Evolutionary conservation across 2,329 filamentous ascomycete genomes (phyloP), one percentile per base, ranked within the genome.

Genomic region (Colletotrichum shisoi): DNA sequence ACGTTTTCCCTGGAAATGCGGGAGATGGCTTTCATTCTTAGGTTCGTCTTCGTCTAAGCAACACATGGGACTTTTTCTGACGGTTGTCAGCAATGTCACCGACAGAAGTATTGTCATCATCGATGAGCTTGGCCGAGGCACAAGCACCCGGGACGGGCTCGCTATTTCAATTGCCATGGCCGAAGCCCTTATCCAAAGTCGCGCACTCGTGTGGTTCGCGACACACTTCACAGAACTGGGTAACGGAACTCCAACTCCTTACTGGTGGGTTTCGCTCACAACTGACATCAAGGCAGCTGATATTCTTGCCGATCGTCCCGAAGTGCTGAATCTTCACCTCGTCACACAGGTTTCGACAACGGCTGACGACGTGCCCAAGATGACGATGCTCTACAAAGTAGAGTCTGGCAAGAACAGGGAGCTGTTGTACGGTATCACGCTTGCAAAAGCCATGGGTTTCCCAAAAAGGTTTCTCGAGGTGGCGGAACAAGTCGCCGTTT

Each of bases 1-100:
- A 97, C 93, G 0, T 99, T 98, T 75, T 92, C 94, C 0, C 85
- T 93, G 0, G 95, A 99, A 77, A 98, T 99, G 95, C 86, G 92
- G 48, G 95, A 98, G 73, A 96, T 94, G 80, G 93, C 94, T 0
- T 97, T 96, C 75, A 97, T 99, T 62, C 79, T 98, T 1, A 86
- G 88, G 83, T 83, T 73, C 1, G 65, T 54, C 3, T 19, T n/a
- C 0, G 11, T 31, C 15, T 7, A 12, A 15, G 2, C 8, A n/a
- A 17, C 11, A 1, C 19, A 1, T 8, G 4, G n/a, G 1, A 0
- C 17, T 13, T 0, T 1, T 17, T 4, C 31, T 63, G 12, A 60
- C 21, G 8, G 5, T 12, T 1, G 4, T 9, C 13, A 68, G 66
- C 5, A 96, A 97, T 73, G 87, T 97, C 63, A 89, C 93, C 70